Base-by-base conservation (phyloP, 768 basidiomycete species). In the Sporobolomyces phaffii region DNA sequence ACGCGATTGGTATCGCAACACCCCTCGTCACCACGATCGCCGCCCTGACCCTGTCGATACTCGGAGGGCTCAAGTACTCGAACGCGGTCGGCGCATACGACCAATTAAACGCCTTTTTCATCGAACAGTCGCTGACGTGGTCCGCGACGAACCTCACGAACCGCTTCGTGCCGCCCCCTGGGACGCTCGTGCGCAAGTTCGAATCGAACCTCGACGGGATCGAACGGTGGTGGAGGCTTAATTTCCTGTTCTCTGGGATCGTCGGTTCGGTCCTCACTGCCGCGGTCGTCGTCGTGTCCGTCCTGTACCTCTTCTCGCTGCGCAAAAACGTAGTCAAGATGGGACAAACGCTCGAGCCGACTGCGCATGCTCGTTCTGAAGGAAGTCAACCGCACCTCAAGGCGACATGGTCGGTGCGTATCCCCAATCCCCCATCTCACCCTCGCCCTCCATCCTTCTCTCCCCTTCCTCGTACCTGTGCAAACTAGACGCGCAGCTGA, bases 111-210 rank as follows among this genome's bases (percentile, higher is more conserved):
- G 34, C 52, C 10, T 54, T 54, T n/a, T 41, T 54, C 52, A 41
- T 54, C 36, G 52, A 54, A 11, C n/a, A 54, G n/a, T 38, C 52
- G 17, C 38, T 54, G 14, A 54, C 52, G 22, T 54, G 52, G 52
- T 54, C 52, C 3, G 22, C 52, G 5, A 41, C 18, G 9, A 38
- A 41, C 10, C 52, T 54, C n/a, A 41, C 52, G n/a, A 54, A 38
- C 22, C 36, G n/a, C 5, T 54, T 54, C 52, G 36, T 54, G 6
- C 52, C 52, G 2, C 52, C 52, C 3, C 52, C 52, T 20, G 36
- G 22, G 7, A 36, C 38, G 5, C 52, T 54, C 7, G 26, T 41
- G 5, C 5, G 28, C 3, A 26, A 54, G 11, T 41, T 54, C 18
- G 34, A 22, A 5, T 5, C 10, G 34, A 40, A 54, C 36, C n/a